phyloP scores from a whole-genome alignment of 768 basidiomycete genomes.

The Cantharellus cinnabarinus region DNA sequence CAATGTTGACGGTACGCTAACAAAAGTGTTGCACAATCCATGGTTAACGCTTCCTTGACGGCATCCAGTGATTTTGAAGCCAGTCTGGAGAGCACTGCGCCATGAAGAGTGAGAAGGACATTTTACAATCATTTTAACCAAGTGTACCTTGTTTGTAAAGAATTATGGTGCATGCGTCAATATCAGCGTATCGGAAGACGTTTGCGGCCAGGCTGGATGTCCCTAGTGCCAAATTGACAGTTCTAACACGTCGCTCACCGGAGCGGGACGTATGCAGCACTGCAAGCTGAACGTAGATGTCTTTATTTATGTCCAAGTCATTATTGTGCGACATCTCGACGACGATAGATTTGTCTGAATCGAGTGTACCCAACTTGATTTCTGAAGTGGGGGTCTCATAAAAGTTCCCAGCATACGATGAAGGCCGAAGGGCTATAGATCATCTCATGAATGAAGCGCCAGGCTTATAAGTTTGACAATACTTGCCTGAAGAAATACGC shows the following conservation, averaged over 20 bases:
- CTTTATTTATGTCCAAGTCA: conserved; percentile 43
- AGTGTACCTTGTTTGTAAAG: conserved; percentile 52
- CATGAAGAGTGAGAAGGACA: conserved; percentile 26
- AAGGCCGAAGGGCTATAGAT: conserved; percentile 24
- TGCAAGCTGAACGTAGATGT: conserved; percentile 71
- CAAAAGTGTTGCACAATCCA: conserved; percentile 60
- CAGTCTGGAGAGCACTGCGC: conserved; percentile 30
- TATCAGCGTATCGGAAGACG: conserved; percentile 79
- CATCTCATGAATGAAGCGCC: not conserved
- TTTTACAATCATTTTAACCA: conserved; percentile 8
- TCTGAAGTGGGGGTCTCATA: conserved; percentile 33
- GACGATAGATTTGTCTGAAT: conserved; percentile 63
- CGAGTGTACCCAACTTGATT: conserved; percentile 55
- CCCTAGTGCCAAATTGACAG: conserved; percentile 67
- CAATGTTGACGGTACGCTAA: conserved; percentile 76
- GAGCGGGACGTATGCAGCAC: conserved; percentile 60
- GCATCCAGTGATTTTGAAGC: conserved; percentile 36
- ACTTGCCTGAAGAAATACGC: conserved; percentile 61
- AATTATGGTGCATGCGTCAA: conserved; percentile 61
- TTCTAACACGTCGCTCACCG: conserved; percentile 69
- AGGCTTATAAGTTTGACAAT: not conserved
- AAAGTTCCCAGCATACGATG: conserved; percentile 54
- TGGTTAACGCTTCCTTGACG: conserved; percentile 72
- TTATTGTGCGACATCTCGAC: conserved; percentile 52
- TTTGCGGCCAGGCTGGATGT: conserved; percentile 72